A percentile compares a stretch with the other conserved stretches of the same genome.
phyloP scores from a whole-genome alignment of 148 eudicot genomes.

The Camellia japonica region DNA sequence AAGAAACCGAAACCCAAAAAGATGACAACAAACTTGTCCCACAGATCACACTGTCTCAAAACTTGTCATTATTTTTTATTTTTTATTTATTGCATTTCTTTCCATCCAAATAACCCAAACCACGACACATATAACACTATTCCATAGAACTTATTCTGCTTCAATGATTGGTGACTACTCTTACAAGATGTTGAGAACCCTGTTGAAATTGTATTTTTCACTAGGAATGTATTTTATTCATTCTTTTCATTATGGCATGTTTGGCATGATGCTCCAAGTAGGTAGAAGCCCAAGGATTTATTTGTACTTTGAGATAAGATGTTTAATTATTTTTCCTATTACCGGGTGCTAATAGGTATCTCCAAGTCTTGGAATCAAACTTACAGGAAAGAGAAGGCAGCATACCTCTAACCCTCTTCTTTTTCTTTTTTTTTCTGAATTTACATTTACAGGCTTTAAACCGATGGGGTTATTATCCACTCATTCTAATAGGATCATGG shows the following conservation, averaged over 20 bases:
- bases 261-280: background rate
- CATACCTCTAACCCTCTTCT: background rate
- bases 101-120: too few species aligned
- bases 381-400: background rate
- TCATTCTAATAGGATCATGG: constrained; percentile 97
- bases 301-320: background rate
- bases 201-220: background rate
- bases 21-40: too few species aligned
- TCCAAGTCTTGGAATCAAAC: constrained; percentile 9
- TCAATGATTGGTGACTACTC: background rate
- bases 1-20: too few species aligned
- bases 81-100: too few species aligned
- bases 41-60: too few species aligned
- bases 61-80: too few species aligned
- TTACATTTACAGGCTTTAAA: constrained; percentile 62
- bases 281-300: background rate
- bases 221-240: background rate
- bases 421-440: background rate
- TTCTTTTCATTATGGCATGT: background rate
- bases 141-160: background rate
- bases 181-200: background rate
- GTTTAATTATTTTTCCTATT: background rate
- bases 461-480: constrained; percentile 97
- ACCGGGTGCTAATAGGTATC: background rate
- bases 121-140: too few species aligned